Evolutionary conservation across 2,329 filamentous ascomycete species (phyloP).

Genomic region (Aspergillus sp.): DNA sequence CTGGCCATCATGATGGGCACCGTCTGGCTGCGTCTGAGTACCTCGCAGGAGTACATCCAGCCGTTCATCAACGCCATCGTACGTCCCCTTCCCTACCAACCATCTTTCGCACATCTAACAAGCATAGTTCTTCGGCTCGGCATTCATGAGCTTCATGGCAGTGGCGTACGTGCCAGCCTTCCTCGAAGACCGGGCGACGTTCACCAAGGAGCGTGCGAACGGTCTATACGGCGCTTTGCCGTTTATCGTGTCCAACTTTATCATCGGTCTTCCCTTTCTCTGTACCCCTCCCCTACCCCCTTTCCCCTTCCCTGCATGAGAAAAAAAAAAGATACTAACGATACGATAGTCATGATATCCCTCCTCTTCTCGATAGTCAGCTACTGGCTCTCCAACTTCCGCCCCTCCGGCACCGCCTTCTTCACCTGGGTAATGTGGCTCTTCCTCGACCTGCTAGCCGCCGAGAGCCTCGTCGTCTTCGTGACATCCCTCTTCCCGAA

Average conservation of each 20-base stretch:
- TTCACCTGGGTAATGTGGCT: constrained; percentile 80
- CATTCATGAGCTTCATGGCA: constrained; percentile 78
- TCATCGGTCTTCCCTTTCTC: constrained; percentile 78
- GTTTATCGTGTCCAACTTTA: constrained; percentile 75
- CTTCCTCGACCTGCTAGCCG: constrained; percentile 78
- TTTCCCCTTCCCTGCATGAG: too few relatives aligned
- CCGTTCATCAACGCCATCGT: constrained; percentile 78
- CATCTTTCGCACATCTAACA: not conserved
- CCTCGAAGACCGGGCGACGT: constrained; percentile 73
- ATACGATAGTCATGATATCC: constrained; percentile 60
- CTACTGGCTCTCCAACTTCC: constrained; percentile 80
- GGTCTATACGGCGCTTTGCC: constrained; percentile 73
- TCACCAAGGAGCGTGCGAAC: constrained; percentile 75
- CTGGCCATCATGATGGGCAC: constrained; percentile 86
- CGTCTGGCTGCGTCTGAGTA: constrained; percentile 72
- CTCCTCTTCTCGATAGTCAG: constrained; percentile 71
- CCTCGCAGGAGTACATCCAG: constrained; percentile 71
- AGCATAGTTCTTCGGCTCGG: constrained; percentile 63
- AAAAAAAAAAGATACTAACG: not conserved
- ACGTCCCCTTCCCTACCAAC: constrained; percentile 21
- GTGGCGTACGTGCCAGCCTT: constrained; percentile 83
- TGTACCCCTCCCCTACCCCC: constrained; percentile 46
- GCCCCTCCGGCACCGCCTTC: constrained; percentile 63
- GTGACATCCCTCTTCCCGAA: constrained; percentile 70
- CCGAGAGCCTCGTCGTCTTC: constrained; percentile 78